Evolutionary conservation across 768 basidiomycete genomes (phyloP).

Genomic region (Suillus clintonianus): DNA sequence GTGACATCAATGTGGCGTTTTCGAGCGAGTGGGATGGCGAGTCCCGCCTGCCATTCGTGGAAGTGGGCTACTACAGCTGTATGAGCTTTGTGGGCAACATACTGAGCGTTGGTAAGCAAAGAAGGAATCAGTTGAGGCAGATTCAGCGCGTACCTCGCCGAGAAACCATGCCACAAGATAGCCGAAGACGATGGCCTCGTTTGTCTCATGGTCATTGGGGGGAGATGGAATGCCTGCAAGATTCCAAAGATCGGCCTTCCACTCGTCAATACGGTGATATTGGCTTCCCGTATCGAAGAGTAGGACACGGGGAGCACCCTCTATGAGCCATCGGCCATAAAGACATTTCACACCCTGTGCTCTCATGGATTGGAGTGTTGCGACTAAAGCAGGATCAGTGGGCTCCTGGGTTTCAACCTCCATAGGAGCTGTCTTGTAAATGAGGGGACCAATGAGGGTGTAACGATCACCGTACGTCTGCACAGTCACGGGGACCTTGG

Average conservation of each 20-base stretch:
- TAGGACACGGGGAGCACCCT: conserved; percentile 92
- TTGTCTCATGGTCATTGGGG: conserved; percentile 95
- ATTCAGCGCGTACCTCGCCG: conserved; percentile 73
- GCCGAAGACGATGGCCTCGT: conserved; percentile 96
- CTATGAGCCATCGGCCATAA: conserved; percentile 98
- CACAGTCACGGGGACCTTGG: conserved; percentile 97
- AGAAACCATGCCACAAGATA: conserved; percentile 99
- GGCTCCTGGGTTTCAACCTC: conserved; percentile 96
- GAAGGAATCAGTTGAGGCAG: conserved; percentile 9
- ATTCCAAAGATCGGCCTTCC: conserved; percentile 99
- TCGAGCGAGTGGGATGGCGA: conserved; percentile 91
- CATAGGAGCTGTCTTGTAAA: conserved; percentile 98
- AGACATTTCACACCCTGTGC: conserved; percentile 89
- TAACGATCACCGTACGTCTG: conserved; percentile 95
- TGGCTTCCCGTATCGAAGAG: conserved; percentile 93
- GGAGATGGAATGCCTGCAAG: conserved; percentile 97
- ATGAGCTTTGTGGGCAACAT: conserved; percentile 74
- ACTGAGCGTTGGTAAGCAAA: conserved; percentile 44
- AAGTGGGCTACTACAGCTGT: conserved; percentile 96
- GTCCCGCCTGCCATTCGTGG: conserved; percentile 99
- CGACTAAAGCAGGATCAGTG: conserved; percentile 73
- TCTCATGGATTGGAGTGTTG: conserved; percentile 80
- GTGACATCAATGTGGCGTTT: conserved; percentile 98
- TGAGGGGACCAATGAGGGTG: conserved; percentile 95
- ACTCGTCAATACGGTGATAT: conserved; percentile 90